Percentiles rank a stretch among this genome's conserved stretches.
These are phyloP conservation scores for Yarrowia sp. DNA, from an alignment of 805 yeast genomes.

Conservation along the genomic window DNA sequence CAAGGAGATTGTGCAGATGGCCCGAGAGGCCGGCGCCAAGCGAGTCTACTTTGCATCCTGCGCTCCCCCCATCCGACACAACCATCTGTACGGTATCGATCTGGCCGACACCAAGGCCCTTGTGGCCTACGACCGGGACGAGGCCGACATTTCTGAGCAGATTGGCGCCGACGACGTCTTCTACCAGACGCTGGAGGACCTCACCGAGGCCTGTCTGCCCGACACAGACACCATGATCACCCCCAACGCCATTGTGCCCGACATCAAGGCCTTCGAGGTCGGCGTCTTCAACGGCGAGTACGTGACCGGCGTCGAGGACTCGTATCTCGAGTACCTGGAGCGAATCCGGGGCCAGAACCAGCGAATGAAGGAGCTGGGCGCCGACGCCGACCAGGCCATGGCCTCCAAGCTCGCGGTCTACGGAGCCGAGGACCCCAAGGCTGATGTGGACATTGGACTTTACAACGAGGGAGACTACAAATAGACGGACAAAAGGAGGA, in stretches of 20 bases:
- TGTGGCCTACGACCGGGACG: constrained; percentile 79
- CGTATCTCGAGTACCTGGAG: constrained; percentile 78
- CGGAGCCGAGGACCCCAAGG: constrained; percentile 59
- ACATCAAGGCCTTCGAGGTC: constrained; percentile 72
- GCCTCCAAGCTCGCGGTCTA: constrained; percentile 44
- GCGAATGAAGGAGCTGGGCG: constrained; percentile 48
- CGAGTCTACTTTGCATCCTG: constrained; percentile 95
- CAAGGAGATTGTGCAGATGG: constrained; percentile 94
- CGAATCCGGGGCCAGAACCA: constrained; percentile 76
- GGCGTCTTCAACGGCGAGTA: constrained; percentile 96
- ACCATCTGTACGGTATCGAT: constrained; percentile 97
- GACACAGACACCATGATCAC: constrained; percentile 33
- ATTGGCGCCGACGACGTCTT: constrained; percentile 91
- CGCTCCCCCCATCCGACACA: constrained; percentile 95
- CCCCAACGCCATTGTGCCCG: constrained; percentile 24
- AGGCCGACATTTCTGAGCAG: constrained; percentile 67
- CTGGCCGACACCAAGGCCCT: constrained; percentile 91
- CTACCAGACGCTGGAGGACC: constrained; percentile 81
- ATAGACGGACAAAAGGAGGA: constrained; percentile 6
- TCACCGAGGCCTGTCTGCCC: constrained; percentile 71
- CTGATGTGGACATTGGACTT: constrained; percentile 68
- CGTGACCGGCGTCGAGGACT: constrained; percentile 89
- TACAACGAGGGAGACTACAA: constrained; percentile 56
- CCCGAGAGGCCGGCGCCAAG: constrained; percentile 96
- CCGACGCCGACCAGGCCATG: constrained; percentile 43